Conservation (phyloP, 768 basidiomycete species). For the Mycena metata region DNA sequence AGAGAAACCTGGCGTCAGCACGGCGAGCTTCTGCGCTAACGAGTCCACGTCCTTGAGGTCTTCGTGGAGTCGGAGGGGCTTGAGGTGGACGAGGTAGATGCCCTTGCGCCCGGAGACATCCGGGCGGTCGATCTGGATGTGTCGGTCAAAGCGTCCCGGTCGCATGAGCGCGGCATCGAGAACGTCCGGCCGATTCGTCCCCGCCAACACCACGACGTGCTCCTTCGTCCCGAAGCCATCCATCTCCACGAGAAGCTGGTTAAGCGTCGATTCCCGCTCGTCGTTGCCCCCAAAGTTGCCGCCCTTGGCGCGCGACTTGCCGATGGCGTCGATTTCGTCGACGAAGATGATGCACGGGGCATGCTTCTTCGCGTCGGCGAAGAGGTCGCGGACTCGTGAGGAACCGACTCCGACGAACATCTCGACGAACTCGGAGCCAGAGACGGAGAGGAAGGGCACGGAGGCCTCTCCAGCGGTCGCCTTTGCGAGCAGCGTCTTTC, state of each 20-base stretch:
- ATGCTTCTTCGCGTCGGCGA: constrained; percentile 97
- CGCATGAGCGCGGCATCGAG: constrained; percentile 96
- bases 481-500: constrained; percentile 97
- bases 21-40: constrained; percentile 93
- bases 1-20: constrained; percentile 97
- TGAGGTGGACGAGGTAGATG: constrained; percentile 94
- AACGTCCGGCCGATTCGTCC: constrained; percentile 97
- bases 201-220: constrained; percentile 95
- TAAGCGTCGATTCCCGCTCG: constrained; percentile 96
- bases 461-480: constrained; percentile 98
- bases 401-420: constrained; percentile 99
- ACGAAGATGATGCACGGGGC: constrained; percentile 99
- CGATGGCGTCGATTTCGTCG: constrained; percentile 99
- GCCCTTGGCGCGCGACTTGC: constrained; percentile 89
- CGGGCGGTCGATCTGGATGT: constrained; percentile 95
- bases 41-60: constrained; percentile 62
- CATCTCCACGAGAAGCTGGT: constrained; percentile 99
- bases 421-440: constrained; percentile 99
- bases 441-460: constrained; percentile 98
- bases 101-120: constrained; percentile 95
- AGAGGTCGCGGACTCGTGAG: constrained; percentile 96
- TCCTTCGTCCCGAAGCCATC: constrained; percentile 99
- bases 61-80: constrained; percentile 79
- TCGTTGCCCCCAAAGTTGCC: constrained; percentile 90
- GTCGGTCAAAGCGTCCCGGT: constrained; percentile 97